Conservation (phyloP, 129 eudicot genomes). For the Cynara cardunculus region DNA sequence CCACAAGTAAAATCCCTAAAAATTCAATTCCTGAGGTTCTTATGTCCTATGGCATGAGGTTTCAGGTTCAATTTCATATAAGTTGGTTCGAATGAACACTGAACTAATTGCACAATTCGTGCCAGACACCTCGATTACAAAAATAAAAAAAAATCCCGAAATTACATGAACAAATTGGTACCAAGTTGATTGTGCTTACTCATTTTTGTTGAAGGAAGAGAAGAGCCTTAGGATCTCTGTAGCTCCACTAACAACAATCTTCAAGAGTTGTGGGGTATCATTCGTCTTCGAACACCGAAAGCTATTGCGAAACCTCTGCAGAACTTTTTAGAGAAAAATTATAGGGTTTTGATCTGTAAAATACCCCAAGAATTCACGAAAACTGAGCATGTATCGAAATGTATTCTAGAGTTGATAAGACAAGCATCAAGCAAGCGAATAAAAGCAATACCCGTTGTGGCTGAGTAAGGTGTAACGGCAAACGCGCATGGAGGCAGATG, state of each 20-base stretch:
- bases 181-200: neutral
- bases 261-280: conserved; percentile 55
- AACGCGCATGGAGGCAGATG: conserved; percentile 19
- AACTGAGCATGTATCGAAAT: neutral
- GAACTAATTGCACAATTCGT: neutral
- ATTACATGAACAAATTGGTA: neutral
- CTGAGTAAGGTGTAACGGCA: conserved; percentile 14
- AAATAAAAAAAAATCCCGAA: neutral
- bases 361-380: neutral
- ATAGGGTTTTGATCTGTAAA: neutral
- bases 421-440: neutral
- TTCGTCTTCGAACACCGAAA: conserved; percentile 39
- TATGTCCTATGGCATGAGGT: neutral
- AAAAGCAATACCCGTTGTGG: conserved; percentile 4
- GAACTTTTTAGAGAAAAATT: neutral
- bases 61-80: neutral
- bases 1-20: neutral
- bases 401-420: neutral
- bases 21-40: neutral
- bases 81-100: neutral
- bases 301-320: conserved; percentile 38
- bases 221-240: conserved; percentile 80
- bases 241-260: conserved; percentile 65
- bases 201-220: conserved; percentile 35
- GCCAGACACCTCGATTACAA: neutral